Conservation (phyloP, 2,329 filamentous ascomycete genomes). For the Pseudocercospora crystallina region DNA sequence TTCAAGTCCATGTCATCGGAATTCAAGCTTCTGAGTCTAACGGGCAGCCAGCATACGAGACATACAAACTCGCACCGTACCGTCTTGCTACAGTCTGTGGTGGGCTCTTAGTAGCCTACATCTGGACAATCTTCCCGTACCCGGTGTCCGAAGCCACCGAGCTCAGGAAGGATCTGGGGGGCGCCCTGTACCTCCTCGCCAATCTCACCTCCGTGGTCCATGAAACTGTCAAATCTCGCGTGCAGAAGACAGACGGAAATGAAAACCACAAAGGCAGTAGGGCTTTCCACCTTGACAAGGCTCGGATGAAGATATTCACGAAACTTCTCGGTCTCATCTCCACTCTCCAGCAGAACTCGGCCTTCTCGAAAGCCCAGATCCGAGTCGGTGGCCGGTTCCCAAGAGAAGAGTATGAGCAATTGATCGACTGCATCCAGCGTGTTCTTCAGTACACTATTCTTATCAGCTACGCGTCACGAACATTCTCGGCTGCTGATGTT, state of each 20-base stretch:
- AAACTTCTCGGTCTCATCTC: constrained; percentile 67
- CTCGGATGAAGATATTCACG: constrained; percentile 60
- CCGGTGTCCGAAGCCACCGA: constrained; percentile 70
- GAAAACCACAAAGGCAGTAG: constrained; percentile 49
- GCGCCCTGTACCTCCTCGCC: constrained; percentile 68
- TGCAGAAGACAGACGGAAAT: constrained; percentile 60
- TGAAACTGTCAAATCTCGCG: constrained; percentile 62
- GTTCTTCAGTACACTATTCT: constrained; percentile 68
- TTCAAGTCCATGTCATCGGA: constrained; percentile 68
- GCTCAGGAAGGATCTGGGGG: constrained; percentile 67
- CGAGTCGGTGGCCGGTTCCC: constrained; percentile 72
- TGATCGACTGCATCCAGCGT: constrained; percentile 59
- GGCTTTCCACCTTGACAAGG: constrained; percentile 57
- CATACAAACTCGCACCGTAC: constrained; percentile 69
- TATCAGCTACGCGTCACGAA: constrained; percentile 62
- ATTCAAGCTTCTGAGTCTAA: constrained; percentile 53
- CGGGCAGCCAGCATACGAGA: constrained; percentile 69
- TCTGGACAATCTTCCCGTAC: constrained; percentile 76
- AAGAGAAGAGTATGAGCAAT: constrained; percentile 59
- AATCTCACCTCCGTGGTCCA: constrained; percentile 73
- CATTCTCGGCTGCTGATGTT: constrained; percentile 41
- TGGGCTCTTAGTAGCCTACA: constrained; percentile 68
- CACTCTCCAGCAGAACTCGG: constrained; percentile 62
- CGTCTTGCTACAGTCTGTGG: constrained; percentile 66
- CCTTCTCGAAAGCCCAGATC: constrained; percentile 68